Evolutionary conservation across 2,329 filamentous ascomycete genomes (phyloP).

Genomic region (Phialophora macrospora): DNA sequence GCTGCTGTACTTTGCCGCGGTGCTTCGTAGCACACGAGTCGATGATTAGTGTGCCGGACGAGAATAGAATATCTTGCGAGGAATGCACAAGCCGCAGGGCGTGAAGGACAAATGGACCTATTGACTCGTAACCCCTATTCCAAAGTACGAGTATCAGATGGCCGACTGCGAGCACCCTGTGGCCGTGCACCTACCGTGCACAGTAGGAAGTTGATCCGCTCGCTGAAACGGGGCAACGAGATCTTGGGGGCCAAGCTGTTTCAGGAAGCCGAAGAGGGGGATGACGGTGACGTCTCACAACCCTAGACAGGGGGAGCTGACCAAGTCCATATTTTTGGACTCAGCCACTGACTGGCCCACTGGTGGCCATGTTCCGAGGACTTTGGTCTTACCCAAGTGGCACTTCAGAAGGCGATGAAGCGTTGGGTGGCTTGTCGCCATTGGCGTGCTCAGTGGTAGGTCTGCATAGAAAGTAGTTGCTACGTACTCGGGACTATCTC

Average conservation of each 20-base stretch:
- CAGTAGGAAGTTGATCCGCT: slow-evolving; percentile 8
- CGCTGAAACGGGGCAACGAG: slow-evolving; percentile 10
- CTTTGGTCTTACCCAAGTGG: not conserved
- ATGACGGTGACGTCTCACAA: slow-evolving; percentile 20
- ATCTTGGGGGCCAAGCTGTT: slow-evolving; percentile 16
- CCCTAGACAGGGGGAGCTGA: slow-evolving; percentile 24
- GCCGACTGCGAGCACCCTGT: not conserved
- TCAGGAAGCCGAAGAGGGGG: slow-evolving; percentile 9
- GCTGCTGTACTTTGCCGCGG: not conserved
- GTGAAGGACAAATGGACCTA: not conserved
- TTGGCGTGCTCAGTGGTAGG: not conserved
- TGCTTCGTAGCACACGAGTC: not conserved
- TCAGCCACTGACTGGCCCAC: slow-evolving; percentile 11
- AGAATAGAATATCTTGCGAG: slow-evolving; percentile 8
- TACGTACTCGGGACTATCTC: too few species aligned
- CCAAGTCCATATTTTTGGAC: slow-evolving; percentile 22
- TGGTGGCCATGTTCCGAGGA: slow-evolving; percentile 11
- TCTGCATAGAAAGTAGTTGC: not conserved
- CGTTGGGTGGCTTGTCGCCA: not conserved
- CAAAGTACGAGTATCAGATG: not conserved
- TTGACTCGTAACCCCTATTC: slow-evolving; percentile 8
- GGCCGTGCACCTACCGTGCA: too few species aligned
- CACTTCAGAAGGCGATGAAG: not conserved
- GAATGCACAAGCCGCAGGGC: not conserved
- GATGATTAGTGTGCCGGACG: slow-evolving; percentile 1